Conservation (phyloP, 2,329 filamentous ascomycete genomes). For the Colletotrichum gloeosporioides region DNA sequence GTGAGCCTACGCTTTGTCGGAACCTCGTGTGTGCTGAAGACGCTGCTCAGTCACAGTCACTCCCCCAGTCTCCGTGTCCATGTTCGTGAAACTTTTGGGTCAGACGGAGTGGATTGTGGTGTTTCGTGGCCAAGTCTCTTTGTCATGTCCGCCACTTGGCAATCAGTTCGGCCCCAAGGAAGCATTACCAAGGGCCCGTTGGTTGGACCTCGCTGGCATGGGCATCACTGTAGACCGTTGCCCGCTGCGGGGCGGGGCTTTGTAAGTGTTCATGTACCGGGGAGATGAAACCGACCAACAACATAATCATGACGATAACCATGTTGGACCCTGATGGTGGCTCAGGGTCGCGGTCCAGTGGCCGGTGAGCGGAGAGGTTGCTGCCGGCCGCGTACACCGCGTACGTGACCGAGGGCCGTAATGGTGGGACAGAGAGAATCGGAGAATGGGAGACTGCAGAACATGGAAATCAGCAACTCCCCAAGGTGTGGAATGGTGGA, state of each 20-base stretch:
- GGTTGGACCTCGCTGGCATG: background rate
- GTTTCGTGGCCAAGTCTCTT: conserved; percentile 1
- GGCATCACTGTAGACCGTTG: background rate
- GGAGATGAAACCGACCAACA: background rate
- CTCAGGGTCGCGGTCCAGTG: background rate
- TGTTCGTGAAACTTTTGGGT: conserved; percentile 6
- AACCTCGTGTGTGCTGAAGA: background rate
- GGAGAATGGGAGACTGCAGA: background rate
- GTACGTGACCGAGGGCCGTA: background rate
- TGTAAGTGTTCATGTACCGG: background rate
- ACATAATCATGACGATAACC: background rate
- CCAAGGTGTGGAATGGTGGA: background rate
- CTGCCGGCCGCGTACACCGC: conserved; percentile 11
- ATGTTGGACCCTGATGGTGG: background rate
- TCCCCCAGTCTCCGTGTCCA: background rate
- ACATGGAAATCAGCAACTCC: background rate
- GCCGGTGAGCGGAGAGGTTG: background rate
- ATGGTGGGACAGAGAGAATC: background rate
- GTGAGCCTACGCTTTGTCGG: conserved; percentile 8
- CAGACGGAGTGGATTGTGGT: background rate
- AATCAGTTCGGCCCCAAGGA: background rate
- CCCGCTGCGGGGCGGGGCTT: background rate
- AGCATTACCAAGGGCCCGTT: background rate
- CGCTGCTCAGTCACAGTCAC: background rate
- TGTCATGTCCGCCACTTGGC: background rate